These are phyloP conservation scores for Linnemannia schmuckeri DNA, from an alignment of 192 early-diverging fungal genomes.

Conservation along the genomic window DNA sequence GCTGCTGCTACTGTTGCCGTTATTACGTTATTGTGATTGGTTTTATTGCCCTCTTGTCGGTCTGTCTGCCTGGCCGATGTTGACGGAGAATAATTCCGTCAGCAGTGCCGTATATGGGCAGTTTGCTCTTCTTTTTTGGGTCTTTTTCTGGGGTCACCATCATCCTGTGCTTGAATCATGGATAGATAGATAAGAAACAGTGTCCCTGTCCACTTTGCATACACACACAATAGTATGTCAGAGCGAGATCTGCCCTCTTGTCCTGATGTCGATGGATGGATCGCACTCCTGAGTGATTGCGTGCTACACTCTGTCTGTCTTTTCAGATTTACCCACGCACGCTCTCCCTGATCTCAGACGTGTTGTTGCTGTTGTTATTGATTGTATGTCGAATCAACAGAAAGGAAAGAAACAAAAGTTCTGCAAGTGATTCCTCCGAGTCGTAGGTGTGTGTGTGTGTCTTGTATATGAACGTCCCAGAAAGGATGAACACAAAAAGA, in stretches of 20 bases:
- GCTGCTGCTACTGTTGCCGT: background rate
- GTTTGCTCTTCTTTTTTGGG: background rate
- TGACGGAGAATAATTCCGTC: constrained; percentile 24
- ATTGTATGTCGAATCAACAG: too few relatives aligned
- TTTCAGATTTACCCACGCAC: too few relatives aligned
- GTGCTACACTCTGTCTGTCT: too few relatives aligned
- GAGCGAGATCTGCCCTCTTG: too few relatives aligned
- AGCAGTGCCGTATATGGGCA: constrained; percentile 4
- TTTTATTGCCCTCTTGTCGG: background rate
- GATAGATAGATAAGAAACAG: constrained; percentile 13
- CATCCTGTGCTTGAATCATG: constrained; percentile 2
- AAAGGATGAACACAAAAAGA: background rate
- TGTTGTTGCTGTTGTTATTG: background rate
- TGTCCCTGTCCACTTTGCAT: background rate
- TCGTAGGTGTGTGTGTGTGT: background rate
- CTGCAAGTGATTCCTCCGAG: background rate
- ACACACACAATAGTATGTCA: background rate
- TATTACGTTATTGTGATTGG: background rate
- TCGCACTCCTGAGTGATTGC: too few relatives aligned
- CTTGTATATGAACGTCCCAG: background rate
- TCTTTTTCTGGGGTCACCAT: background rate
- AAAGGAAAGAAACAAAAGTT: too few relatives aligned
- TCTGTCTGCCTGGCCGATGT: background rate
- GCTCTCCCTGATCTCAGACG: background rate
- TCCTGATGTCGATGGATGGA: too few relatives aligned